Base-by-base conservation (phyloP, 2,329 filamentous ascomycete species). In the Fragosphaeria purpurea region DNA sequence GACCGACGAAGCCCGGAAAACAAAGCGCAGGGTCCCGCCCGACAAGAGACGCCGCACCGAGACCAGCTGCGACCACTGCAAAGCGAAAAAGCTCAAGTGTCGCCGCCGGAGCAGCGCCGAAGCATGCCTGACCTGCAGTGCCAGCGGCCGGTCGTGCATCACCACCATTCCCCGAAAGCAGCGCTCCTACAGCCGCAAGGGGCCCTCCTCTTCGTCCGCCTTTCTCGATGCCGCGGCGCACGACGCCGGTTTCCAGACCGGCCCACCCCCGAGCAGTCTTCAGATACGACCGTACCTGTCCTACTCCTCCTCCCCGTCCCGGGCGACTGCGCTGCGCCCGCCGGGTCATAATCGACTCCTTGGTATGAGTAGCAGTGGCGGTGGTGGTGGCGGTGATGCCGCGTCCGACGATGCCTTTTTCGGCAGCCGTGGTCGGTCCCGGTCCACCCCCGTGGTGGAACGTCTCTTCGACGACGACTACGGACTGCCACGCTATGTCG, bases 1-100 rank as follows among this genome's bases (percentile, higher is more conserved):
- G 22, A 22, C 22, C 22, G 22, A 22, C 22, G 22, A 22, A 22
- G 22, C 22, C 22, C 22, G 22, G 22, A 22, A 22, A 22, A 22
- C 22, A 22, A 22, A 22, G 22, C 22, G 22, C 3, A 22, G 56
- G 2, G 56, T 57, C 6, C 56, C 55, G 34, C 53, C 53, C 4
- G 56, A 58, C 32, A 57, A 58, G 43, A 47, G 56, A 2, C 56
- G 56, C 47, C 53, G 56, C 34, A 55, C 56, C 6, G 55, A 55
- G 47, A 57, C 56, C 55, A 58, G 56, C 50, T 57, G 56, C 40
- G 56, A 57, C 55, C 55, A 54, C 50, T 58, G 56, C 53, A 58
- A 55, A 47, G 53, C 55, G 45, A 58, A 57, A 46, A 51, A 55
- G 7, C 56, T 55, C 52, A 57, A 57, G 49, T 57, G 56, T 35